Evolutionary conservation across 1,139 yeast genomes (phyloP).

Genomic region (Pichia inconspicua): DNA sequence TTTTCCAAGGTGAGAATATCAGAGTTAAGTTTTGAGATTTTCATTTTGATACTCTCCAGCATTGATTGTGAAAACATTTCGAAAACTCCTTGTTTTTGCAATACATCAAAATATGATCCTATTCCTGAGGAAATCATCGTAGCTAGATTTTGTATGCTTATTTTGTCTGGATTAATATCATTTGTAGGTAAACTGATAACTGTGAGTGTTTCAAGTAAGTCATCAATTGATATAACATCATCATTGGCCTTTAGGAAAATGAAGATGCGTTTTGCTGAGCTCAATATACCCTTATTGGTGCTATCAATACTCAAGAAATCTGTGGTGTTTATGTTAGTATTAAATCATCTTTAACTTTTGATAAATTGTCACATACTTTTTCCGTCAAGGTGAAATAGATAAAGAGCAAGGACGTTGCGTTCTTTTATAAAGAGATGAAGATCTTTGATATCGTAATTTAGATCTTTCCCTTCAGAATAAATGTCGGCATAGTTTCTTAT

Average conservation of each 20-base stretch:
- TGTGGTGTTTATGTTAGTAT: neutral
- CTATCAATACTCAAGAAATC: neutral
- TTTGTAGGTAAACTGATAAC: conserved; percentile 6
- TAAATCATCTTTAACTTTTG: too few relatives aligned
- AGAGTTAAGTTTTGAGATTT: conserved; percentile 59
- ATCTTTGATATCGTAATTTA: neutral
- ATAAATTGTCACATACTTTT: neutral
- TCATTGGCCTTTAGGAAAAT: conserved; percentile 1
- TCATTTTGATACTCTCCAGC: conserved; percentile 45
- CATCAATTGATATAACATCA: neutral
- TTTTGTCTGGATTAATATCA: neutral
- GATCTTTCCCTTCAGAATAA: neutral
- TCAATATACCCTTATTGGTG: neutral
- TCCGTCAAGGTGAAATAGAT: neutral
- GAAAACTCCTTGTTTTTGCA: conserved; percentile 10
- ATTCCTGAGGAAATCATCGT: conserved; percentile 49
- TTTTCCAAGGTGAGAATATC: conserved; percentile 67
- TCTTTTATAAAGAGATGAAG: neutral
- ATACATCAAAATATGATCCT: conserved; percentile 42
- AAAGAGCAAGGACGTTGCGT: neutral
- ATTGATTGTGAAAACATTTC: conserved; percentile 26
- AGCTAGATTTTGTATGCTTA: conserved; percentile 41
- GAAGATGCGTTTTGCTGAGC: conserved; percentile 1
- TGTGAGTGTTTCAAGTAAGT: conserved; percentile 3
- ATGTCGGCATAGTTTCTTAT: neutral